Percentiles rank a stretch among this genome's conserved stretches.
These are phyloP conservation scores for Eimeria tenella DNA, from an alignment of 169 alveolate species.

Conservation along the genomic window DNA sequence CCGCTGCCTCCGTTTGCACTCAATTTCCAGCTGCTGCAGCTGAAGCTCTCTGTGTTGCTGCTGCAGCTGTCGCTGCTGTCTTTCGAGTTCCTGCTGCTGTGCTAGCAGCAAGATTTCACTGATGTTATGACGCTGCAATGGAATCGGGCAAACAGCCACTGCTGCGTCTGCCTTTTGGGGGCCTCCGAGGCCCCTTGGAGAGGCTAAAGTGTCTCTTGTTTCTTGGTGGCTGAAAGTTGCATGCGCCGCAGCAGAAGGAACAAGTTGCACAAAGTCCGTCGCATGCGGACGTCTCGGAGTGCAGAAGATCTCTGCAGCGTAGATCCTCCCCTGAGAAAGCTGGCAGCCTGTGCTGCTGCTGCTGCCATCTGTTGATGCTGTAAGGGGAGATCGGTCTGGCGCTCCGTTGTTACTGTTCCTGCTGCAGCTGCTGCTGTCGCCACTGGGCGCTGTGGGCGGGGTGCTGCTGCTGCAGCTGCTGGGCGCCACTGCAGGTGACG, in stretches of 20 bases:
- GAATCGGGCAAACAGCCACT: background rate
- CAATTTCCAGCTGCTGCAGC: constrained; percentile 47
- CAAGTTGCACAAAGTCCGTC: too few relatives aligned
- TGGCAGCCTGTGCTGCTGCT: background rate
- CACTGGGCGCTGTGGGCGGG: background rate
- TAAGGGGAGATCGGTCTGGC: too few relatives aligned
- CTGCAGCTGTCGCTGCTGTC: constrained; percentile 55
- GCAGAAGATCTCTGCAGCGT: constrained; percentile 17
- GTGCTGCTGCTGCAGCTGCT: background rate
- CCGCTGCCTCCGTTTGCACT: constrained; percentile 11
- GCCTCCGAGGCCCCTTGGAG: too few relatives aligned
- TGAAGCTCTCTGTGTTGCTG: constrained; percentile 52
- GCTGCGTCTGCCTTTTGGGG: background rate
- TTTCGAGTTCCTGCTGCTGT: constrained; percentile 40
- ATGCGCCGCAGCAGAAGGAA: background rate
- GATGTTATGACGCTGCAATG: background rate
- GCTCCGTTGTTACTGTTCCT: background rate
- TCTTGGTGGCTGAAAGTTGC: background rate
- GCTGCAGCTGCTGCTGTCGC: constrained; percentile 23
- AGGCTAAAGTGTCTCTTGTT: background rate
- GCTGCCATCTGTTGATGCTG: background rate
- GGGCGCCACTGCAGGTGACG: background rate
- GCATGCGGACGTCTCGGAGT: background rate
- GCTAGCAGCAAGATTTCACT: constrained; percentile 8
- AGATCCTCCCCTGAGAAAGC: background rate